Conservation (phyloP, 2,329 filamentous ascomycete species). For the Arthrobotrys entomopaga region DNA sequence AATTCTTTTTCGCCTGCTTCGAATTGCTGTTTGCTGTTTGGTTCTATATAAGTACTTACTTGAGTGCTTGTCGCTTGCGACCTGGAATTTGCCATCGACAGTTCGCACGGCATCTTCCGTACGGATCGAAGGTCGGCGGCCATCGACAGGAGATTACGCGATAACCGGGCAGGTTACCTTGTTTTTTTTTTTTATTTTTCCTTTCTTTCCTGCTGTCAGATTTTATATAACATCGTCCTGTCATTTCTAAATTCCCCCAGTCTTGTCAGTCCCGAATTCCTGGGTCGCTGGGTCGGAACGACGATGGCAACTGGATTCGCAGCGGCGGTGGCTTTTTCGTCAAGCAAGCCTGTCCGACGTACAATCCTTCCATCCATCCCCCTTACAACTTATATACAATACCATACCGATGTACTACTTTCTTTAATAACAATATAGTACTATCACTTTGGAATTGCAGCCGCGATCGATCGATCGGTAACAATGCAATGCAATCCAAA, state of each 20-base stretch:
- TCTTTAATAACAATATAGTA: too few species aligned
- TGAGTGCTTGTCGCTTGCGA: conserved; percentile 3
- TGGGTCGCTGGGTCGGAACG: too few species aligned
- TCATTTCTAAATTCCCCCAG: not conserved
- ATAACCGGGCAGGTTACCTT: not conserved
- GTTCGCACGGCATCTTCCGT: conserved; percentile 35
- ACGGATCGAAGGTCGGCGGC: not conserved
- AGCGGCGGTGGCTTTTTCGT: not conserved
- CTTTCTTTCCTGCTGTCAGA: conserved; percentile 26
- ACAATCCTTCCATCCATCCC: too few species aligned
- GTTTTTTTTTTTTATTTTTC: too few species aligned
- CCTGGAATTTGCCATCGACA: conserved; percentile 44
- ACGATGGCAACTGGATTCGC: conserved; percentile 9
- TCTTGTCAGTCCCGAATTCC: conserved; percentile 18
- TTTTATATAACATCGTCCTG: conserved; percentile 6
- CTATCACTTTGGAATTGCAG: not conserved
- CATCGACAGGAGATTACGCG: not conserved
- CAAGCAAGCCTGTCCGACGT: not conserved
- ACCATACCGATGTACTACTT: too few species aligned
- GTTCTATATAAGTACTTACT: too few species aligned
- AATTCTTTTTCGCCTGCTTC: not conserved
- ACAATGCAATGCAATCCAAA: not conserved
- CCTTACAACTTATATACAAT: too few species aligned
- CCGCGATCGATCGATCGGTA: not conserved
- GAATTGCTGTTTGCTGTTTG: conserved; percentile 3